Conservation (phyloP, 2,329 filamentous ascomycete genomes). For the Sporothrix curviconia region DNA sequence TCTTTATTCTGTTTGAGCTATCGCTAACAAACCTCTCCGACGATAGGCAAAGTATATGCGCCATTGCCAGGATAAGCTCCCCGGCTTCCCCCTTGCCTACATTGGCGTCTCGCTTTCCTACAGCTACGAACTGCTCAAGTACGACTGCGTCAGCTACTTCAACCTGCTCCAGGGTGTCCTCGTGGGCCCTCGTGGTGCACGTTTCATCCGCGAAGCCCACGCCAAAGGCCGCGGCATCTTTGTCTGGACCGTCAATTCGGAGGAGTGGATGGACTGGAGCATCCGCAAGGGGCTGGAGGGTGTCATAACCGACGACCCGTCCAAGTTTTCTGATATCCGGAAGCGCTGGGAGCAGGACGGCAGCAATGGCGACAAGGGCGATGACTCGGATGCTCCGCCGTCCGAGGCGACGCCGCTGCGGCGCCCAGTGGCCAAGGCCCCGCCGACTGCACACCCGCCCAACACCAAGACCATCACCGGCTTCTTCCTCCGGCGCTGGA, state of each 20-base stretch:
- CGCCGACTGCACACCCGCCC: slow-evolving; percentile 11
- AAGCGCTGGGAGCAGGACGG: slow-evolving; percentile 22
- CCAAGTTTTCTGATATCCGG: slow-evolving; percentile 57
- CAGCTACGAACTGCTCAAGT: slow-evolving; percentile 60
- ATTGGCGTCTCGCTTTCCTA: slow-evolving; percentile 62
- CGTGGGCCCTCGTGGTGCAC: slow-evolving; percentile 58
- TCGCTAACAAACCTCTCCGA: no score
- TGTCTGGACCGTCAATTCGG: slow-evolving; percentile 82
- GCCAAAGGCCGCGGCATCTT: slow-evolving; percentile 54
- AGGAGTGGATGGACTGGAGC: slow-evolving; percentile 74
- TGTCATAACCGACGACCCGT: slow-evolving; percentile 79
- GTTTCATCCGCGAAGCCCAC: slow-evolving; percentile 59
- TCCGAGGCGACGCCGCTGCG: not conserved
- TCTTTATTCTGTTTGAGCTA: no score
- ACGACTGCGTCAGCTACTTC: slow-evolving; percentile 58
- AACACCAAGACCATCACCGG: slow-evolving; percentile 7
- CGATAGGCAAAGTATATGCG: slow-evolving; percentile 59
- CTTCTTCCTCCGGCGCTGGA: slow-evolving; percentile 19
- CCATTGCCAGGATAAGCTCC: slow-evolving; percentile 54
- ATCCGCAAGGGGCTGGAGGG: slow-evolving; percentile 63
- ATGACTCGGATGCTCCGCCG: not conserved
- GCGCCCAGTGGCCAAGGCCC: not conserved
- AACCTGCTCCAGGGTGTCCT: slow-evolving; percentile 68
- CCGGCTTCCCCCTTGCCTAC: slow-evolving; percentile 57
- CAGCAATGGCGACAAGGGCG: not conserved